Base-by-base conservation (phyloP, 2,329 filamentous ascomycete genomes). In the Apiospora marii region DNA sequence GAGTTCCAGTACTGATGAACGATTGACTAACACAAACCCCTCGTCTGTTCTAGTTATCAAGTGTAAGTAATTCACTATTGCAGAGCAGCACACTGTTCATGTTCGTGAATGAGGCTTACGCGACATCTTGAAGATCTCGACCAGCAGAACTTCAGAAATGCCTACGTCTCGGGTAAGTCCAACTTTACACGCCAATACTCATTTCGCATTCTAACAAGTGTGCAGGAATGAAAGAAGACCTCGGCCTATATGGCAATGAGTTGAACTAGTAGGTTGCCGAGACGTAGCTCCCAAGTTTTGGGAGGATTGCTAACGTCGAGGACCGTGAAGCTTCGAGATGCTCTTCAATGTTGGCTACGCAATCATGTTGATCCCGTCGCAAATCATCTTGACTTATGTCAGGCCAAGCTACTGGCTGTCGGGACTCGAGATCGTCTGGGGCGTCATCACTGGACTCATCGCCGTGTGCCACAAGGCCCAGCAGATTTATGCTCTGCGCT, bases 401-500 rank as follows among this genome's bases (percentile, higher is more conserved):
- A 75, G 80, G n/a, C 79, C 81, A 4, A 81, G 79, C 67, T 81
- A 77, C 72, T 82, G 80, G 80, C 74, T 83, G 10, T 76, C 80
- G 4, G 79, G 79, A 13, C 73, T 82, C 13, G 81, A 83, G 72
- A 77, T 83, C 53, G 76, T 72, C 30, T 83, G 81, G 81, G 80
- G 81, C 0, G 44, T 81, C 24, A 76, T 82, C 30, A 82, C 81
- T 0, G 80, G 77, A 0, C 74, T 82, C 19, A 80, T 82, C 30
- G 80, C 80, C 22, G 70, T 81, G 10, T 73, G 75, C n/a, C 80
- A 79, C 2, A 79, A 78, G 44, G 79, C 80, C 0, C 74, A 79
- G 14, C 81, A 84, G 51, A 75, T 85, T 16, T 84, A 84, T 70
- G 79, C 80, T 1, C 72, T 84, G n/a, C 80, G 83, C 4, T 81